phyloP scores from a whole-genome alignment of 805 yeast species.

The Blastobotrys parvus region DNA sequence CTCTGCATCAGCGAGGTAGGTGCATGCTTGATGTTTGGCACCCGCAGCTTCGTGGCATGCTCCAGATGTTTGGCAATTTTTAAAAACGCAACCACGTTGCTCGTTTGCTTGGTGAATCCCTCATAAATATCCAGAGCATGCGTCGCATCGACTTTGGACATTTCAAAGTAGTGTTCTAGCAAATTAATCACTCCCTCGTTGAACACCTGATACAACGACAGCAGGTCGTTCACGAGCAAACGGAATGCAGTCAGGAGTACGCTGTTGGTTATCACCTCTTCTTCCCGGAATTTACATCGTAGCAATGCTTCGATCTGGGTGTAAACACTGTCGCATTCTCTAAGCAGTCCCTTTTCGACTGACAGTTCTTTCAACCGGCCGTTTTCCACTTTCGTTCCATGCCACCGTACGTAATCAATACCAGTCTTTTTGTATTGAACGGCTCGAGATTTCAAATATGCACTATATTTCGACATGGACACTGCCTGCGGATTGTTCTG shows the following conservation, averaged over 20 bases:
- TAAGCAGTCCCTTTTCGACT: slow-evolving; percentile 70
- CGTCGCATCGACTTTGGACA: slow-evolving; percentile 78
- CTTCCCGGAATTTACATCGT: slow-evolving; percentile 65
- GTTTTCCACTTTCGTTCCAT: slow-evolving; percentile 44
- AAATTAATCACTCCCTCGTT: slow-evolving; percentile 95
- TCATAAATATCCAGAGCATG: slow-evolving; percentile 79
- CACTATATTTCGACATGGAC: slow-evolving; percentile 53
- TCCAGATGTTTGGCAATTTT: slow-evolving; percentile 86
- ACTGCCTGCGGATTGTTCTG: slow-evolving; percentile 27
- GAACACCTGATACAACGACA: slow-evolving; percentile 77
- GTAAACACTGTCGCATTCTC: slow-evolving; percentile 81
- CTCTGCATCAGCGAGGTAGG: slow-evolving; percentile 87
- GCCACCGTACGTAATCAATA: slow-evolving; percentile 66
- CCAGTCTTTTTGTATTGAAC: slow-evolving; percentile 48
- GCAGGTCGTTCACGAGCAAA: slow-evolving; percentile 79
- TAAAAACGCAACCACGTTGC: slow-evolving; percentile 77
- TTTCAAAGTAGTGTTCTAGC: slow-evolving; percentile 90
- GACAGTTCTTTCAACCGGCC: slow-evolving; percentile 56
- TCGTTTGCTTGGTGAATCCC: slow-evolving; percentile 76
- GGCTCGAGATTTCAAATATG: slow-evolving; percentile 61
- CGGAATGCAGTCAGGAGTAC: slow-evolving; percentile 77
- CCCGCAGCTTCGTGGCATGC: slow-evolving; percentile 77
- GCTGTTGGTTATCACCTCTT: slow-evolving; percentile 71
- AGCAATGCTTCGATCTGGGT: slow-evolving; percentile 69
- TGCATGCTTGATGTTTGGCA: slow-evolving; percentile 95